Percentiles rank a stretch among this genome's conserved stretches.
phyloP scores from a whole-genome alignment of 75 land plant genomes.

The Azolla pinnata region DNA sequence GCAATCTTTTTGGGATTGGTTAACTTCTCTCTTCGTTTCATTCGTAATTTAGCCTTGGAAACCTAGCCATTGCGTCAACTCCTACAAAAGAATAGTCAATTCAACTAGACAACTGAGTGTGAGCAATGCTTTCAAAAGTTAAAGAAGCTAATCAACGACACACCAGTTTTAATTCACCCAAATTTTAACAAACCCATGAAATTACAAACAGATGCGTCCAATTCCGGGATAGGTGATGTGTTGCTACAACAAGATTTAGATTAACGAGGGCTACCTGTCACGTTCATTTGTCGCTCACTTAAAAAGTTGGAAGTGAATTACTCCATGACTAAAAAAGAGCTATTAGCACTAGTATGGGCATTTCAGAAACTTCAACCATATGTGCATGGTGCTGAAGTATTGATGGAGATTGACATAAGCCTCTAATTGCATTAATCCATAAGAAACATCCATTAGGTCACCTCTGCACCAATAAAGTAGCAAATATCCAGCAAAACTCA shows the following conservation, averaged over 20 bases:
- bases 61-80: background rate
- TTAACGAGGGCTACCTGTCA: background rate
- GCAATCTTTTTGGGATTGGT: background rate
- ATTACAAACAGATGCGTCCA: background rate
- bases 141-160: background rate
- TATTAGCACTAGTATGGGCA: conserved; percentile 13
- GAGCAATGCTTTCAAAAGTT: background rate
- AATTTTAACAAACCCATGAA: background rate
- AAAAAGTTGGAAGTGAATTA: conserved; percentile 1
- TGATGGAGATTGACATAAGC: conserved; percentile 1
- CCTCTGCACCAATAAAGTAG: too few species aligned
- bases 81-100: background rate
- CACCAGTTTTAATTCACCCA: background rate
- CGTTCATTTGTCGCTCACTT: conserved; percentile 4
- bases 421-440: background rate
- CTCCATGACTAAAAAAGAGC: conserved; percentile 11
- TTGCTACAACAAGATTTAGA: background rate
- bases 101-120: background rate
- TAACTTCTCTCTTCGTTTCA: background rate
- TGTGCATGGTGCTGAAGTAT: conserved; percentile 6
- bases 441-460: background rate
- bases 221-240: background rate
- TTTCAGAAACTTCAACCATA: conserved; percentile 8
- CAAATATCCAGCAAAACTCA: too few species aligned
- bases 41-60: background rate